Conservation (phyloP, 2,329 filamentous ascomycete species). For the Aspergillus brasiliensis region DNA sequence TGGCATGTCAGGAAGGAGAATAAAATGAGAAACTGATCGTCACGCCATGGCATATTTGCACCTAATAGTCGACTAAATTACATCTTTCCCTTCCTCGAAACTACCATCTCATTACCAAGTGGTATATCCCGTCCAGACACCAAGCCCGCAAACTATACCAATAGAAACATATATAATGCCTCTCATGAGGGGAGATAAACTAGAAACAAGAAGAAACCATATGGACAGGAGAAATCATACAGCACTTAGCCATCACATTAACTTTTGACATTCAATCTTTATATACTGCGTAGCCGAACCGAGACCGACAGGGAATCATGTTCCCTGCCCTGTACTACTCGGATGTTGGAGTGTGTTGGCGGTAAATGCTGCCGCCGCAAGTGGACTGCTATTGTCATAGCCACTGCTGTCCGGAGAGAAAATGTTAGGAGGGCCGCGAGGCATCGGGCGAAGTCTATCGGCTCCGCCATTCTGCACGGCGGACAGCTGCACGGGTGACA, state of each 20-base stretch:
- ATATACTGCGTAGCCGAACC: not conserved
- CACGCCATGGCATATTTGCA: too few relatives aligned
- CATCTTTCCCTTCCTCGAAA: not conserved
- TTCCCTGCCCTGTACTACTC: not conserved
- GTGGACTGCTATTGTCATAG: constrained; percentile 15
- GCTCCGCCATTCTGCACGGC: constrained; percentile 18
- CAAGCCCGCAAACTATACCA: not conserved
- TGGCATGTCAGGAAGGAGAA: too few relatives aligned
- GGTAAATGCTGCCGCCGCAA: not conserved
- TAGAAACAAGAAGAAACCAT: not conserved
- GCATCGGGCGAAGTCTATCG: constrained; percentile 19
- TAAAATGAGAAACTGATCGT: too few relatives aligned
- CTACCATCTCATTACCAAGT: not conserved
- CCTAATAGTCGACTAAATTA: not conserved
- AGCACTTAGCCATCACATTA: not conserved
- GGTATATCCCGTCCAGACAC: not conserved
- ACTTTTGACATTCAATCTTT: not conserved
- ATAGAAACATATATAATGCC: not conserved
- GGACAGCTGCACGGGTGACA: constrained; percentile 25
- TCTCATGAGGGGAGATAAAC: not conserved
- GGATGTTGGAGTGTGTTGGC: not conserved
- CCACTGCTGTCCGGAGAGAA: constrained; percentile 17
- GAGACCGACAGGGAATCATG: not conserved
- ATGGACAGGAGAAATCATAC: not conserved
- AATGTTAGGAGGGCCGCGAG: constrained; percentile 17